phyloP scores from a whole-genome alignment of 805 yeast genomes.

The Ogataea wickerhamii region DNA sequence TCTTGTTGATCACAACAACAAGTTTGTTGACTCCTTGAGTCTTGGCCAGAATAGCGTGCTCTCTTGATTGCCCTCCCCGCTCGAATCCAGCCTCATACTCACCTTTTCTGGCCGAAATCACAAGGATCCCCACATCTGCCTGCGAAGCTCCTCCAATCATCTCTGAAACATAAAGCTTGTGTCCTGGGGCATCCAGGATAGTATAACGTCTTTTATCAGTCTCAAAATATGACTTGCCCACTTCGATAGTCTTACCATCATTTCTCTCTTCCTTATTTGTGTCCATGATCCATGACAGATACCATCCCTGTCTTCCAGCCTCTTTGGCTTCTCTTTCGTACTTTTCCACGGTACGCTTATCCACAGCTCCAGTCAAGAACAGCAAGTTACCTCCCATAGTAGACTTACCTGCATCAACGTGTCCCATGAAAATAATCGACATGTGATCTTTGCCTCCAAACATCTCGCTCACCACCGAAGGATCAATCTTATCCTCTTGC shows the following conservation, averaged over 20 bases:
- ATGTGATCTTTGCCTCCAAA: conserved; percentile 97
- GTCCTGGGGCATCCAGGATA: conserved; percentile 98
- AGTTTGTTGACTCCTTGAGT: conserved; percentile 96
- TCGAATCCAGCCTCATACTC: conserved; percentile 99
- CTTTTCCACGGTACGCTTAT: conserved; percentile 96
- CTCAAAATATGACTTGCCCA: conserved; percentile 96
- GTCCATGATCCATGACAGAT: conserved; percentile 98
- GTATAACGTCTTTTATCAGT: conserved; percentile 98
- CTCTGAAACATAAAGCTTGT: conserved; percentile 96
- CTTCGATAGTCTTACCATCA: conserved; percentile 99
- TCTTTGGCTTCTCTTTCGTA: conserved; percentile 98
- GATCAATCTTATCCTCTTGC: conserved; percentile 80
- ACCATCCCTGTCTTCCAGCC: conserved; percentile 99
- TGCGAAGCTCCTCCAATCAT: conserved; percentile 99
- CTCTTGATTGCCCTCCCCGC: conserved; percentile 98
- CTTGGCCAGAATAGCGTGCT: conserved; percentile 95
- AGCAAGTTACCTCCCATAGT: conserved; percentile 99
- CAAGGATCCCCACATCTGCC: conserved; percentile 97
- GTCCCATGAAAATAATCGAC: conserved; percentile 98
- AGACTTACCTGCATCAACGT: conserved; percentile 98
- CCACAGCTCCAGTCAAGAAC: conserved; percentile 93
- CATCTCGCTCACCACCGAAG: conserved; percentile 84
- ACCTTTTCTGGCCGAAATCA: conserved; percentile 97
- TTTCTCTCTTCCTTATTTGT: conserved; percentile 98
- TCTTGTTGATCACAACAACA: conserved; percentile 92